Base-by-base conservation (phyloP, 2,329 filamentous ascomycete genomes). In the Ophiostoma sp. region DNA sequence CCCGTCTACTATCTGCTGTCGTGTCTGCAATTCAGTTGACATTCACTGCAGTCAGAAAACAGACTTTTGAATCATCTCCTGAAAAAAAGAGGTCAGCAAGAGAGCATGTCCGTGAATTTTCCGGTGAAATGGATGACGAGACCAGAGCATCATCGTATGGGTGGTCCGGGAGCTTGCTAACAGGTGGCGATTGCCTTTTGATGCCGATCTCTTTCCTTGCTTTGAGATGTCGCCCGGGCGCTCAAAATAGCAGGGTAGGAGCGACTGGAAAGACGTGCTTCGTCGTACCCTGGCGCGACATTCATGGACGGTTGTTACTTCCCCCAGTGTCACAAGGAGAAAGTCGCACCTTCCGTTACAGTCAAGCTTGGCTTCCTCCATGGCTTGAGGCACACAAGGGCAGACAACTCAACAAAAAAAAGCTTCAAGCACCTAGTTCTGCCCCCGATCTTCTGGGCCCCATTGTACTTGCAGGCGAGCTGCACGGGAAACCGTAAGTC, bases 401-500 rank as follows among this genome's bases (percentile, higher is more conserved):
- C 42, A 31, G 55, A n/a, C 45, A 55, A 33, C 66, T 55, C 66
- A 69, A 69, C 66, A 69, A 69, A 69, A 69, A 69, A 36, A 19
- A 50, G 42, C 64, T 69, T 52, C 64, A 69, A n/a, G 45, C 28
- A 33, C 64, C 42, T 68, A 68, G 64, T 50, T 45, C 64, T 50
- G 39, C 22, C 63, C 17, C 64, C 28, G 25, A 33, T 55, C 45
- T 17, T 50, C 66, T 69, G 1, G 28, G 66, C 28, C 66, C 45
- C 66, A 12, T 69, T 7, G 17, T 12, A 22, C 28, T 52, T 69
- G 42, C 42, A 69, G 45, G 19, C 19, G 45, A 36, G 42, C 42
- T 68, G 64, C 64, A 68, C 45, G 28, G 45, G 19, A 8, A 52
- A 50, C 22, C 28, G 17, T 22, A 69, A 48, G 28, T 15, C 28